phyloP scores from a whole-genome alignment of 2,329 filamentous ascomycete genomes.

The Clarireedia paspali region DNA sequence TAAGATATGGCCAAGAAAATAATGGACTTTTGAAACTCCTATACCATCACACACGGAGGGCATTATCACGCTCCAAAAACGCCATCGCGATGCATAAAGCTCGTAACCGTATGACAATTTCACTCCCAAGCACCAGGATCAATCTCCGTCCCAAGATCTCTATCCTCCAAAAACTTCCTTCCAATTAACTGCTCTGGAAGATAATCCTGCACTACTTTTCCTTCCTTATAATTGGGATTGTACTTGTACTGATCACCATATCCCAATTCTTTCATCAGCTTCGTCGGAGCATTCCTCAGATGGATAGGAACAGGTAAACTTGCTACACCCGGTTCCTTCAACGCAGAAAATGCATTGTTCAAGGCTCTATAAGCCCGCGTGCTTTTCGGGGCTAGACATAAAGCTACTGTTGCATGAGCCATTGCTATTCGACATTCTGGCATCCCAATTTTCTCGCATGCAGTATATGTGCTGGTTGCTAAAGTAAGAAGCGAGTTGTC shows the following conservation, averaged over 20 bases:
- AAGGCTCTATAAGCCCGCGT: conserved; percentile 79
- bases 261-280: conserved; percentile 86
- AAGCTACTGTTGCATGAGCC: conserved; percentile 76
- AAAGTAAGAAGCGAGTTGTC: conserved; percentile 78
- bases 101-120: conserved; percentile 1
- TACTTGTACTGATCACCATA: conserved; percentile 95
- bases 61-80: conserved; percentile 6
- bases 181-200: conserved; percentile 70
- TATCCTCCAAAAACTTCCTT: conserved; percentile 68
- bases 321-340: conserved; percentile 78
- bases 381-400: conserved; percentile 76
- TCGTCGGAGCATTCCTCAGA: conserved; percentile 83
- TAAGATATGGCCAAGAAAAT: neutral
- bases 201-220: conserved; percentile 80
- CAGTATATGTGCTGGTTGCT: conserved; percentile 78
- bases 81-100: conserved; percentile 13
- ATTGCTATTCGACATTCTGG: conserved; percentile 91
- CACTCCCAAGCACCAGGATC: conserved; percentile 45
- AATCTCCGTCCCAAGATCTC: conserved; percentile 68
- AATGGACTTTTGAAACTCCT: neutral
- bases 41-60: neutral
- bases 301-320: conserved; percentile 78
- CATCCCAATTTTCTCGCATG: conserved; percentile 88
- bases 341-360: conserved; percentile 69
- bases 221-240: conserved; percentile 81